These are phyloP conservation scores for Xylariaceae sp. DNA, from an alignment of 2,329 filamentous ascomycete genomes.

Conservation along the genomic window DNA sequence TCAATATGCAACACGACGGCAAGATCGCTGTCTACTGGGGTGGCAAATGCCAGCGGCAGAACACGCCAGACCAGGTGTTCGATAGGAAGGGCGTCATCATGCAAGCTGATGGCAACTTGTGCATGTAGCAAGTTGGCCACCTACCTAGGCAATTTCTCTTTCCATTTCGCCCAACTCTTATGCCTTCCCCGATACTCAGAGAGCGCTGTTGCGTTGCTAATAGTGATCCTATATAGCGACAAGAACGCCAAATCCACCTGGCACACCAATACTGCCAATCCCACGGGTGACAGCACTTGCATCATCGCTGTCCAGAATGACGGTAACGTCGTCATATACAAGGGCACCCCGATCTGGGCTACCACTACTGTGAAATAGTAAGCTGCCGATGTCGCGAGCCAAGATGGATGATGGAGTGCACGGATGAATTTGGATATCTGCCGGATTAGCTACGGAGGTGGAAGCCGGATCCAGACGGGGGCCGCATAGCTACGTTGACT, in stretches of 20 bases:
- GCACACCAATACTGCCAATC: conserved; percentile 27
- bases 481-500: background rate
- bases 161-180: background rate
- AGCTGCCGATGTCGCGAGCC: background rate
- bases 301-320: conserved; percentile 31
- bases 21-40: conserved; percentile 31
- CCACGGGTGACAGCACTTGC: conserved; percentile 21
- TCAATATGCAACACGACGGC: conserved; percentile 32
- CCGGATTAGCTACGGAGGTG: background rate
- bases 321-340: conserved; percentile 32
- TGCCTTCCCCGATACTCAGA: background rate
- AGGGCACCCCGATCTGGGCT: conserved; percentile 31
- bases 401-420: background rate
- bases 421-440: background rate
- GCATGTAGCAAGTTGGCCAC: conserved; percentile 29
- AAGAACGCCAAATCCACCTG: conserved; percentile 21
- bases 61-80: conserved; percentile 25
- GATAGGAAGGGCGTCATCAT: conserved; percentile 30
- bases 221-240: conserved; percentile 5
- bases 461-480: background rate
- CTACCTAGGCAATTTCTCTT: background rate
- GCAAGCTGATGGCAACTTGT: conserved; percentile 31
- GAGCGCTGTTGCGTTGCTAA: background rate
- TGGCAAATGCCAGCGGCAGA: conserved; percentile 29
- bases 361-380: conserved; percentile 25